Percentiles rank a stretch among this genome's conserved stretches.
Conservation (phyloP, 2,329 filamentous ascomycete genomes). For the Monilinia aucupariae region DNA sequence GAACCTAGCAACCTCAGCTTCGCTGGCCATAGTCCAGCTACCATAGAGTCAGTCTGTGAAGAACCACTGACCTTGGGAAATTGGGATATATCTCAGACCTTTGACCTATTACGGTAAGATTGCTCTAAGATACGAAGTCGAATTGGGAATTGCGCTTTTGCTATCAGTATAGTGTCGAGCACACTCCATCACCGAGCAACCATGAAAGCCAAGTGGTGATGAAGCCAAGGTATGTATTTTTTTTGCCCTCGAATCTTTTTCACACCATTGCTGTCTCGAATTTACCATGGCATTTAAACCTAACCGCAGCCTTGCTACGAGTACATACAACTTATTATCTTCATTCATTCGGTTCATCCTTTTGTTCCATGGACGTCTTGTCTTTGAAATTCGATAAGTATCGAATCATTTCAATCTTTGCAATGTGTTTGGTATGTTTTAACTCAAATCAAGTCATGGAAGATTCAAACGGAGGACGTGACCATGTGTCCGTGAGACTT, state of each 20-base stretch:
- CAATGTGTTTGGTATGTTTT: neutral
- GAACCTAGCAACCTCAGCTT: no score
- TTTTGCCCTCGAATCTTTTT: neutral
- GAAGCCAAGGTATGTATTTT: neutral
- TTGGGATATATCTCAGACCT: neutral
- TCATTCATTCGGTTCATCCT: neutral
- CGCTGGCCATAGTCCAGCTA: neutral
- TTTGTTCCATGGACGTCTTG: neutral
- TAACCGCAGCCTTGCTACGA: no score
- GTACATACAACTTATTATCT: neutral
- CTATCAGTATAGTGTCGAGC: neutral
- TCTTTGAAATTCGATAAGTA: neutral
- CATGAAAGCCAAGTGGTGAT: neutral
- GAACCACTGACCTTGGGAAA: neutral
- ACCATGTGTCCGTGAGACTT: conserved; percentile 13
- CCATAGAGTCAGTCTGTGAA: neutral
- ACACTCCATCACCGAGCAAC: neutral
- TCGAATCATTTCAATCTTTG: neutral
- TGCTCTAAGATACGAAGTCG: neutral
- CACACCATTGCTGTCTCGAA: neutral
- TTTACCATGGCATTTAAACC: neutral
- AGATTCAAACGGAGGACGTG: neutral
- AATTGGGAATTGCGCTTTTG: neutral
- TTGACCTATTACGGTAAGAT: neutral
- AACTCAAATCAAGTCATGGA: neutral